Conservation (phyloP, 495 filamentous ascomycete species). For the Xylaria curta region DNA sequence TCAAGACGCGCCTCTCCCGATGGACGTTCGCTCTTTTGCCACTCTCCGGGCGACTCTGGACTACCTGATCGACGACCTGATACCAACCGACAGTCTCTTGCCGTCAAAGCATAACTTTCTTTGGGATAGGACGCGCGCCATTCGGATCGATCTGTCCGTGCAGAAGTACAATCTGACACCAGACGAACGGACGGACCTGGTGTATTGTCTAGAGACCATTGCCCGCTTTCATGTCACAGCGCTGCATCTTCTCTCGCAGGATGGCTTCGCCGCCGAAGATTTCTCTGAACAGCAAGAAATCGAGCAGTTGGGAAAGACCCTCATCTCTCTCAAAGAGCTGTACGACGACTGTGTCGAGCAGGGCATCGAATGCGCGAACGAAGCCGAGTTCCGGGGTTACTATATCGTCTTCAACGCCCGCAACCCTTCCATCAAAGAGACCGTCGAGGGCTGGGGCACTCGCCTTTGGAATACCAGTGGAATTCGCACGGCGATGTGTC, state of each 20-base stretch:
- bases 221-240: constrained; percentile 90
- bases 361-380: constrained; percentile 64
- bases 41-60: constrained; percentile 78
- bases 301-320: constrained; percentile 87
- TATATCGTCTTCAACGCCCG: constrained; percentile 84
- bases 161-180: constrained; percentile 72
- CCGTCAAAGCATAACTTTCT: constrained; percentile 81
- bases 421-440: constrained; percentile 75
- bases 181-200: constrained; percentile 68
- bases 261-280: constrained; percentile 66
- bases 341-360: constrained; percentile 75
- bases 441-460: constrained; percentile 78
- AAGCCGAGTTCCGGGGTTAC: constrained; percentile 90
- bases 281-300: constrained; percentile 90
- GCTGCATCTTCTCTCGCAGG: constrained; percentile 79
- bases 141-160: constrained; percentile 90
- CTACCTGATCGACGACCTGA: constrained; percentile 79
- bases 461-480: constrained; percentile 70
- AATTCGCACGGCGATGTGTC: constrained; percentile 49
- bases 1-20: constrained; percentile 86
- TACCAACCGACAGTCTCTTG: constrained; percentile 68
- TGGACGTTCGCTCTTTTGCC: constrained; percentile 83
- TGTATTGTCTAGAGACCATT: constrained; percentile 87
- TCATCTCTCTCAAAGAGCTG: constrained; percentile 85
- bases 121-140: constrained; percentile 91